Evolutionary conservation across 164 flowering plant genomes (phyloP).

Genomic region (Stephania japonica): DNA sequence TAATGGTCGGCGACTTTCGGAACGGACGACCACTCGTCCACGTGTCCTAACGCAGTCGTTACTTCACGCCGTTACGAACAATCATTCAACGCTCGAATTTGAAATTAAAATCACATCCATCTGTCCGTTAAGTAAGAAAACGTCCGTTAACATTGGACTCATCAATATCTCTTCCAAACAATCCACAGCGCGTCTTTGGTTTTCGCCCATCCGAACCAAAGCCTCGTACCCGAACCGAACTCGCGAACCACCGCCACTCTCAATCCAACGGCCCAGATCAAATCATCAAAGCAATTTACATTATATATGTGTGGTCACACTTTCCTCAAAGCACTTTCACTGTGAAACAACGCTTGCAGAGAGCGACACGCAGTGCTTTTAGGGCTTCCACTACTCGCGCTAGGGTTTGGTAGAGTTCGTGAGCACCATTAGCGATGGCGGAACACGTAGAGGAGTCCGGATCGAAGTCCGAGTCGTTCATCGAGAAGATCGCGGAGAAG

Average conservation of each 20-base stretch:
- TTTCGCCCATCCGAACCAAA: constrained; percentile 9
- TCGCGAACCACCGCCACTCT: background rate
- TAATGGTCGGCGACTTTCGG: background rate
- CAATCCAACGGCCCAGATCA: constrained; percentile 10
- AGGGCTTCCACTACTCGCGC: background rate
- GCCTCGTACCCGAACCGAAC: constrained; percentile 6
- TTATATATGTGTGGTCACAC: background rate
- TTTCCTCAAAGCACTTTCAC: background rate
- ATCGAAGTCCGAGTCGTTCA: constrained; percentile 31
- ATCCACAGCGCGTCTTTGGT: constrained; percentile 9
- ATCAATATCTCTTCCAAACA: constrained; percentile 15
- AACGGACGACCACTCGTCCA: background rate
- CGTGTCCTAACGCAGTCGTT: background rate
- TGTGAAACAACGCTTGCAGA: background rate
- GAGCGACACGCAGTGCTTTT: background rate
- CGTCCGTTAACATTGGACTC: constrained; percentile 15
- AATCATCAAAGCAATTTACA: background rate
- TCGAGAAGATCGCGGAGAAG: constrained; percentile 69
- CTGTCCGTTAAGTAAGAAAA: background rate
- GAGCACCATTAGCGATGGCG: constrained; percentile 10
- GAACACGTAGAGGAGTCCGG: constrained; percentile 20
- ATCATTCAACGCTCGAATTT: background rate
- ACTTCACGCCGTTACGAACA: background rate
- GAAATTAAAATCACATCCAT: background rate
- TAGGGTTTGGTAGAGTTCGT: constrained; percentile 11